Percentiles rank a stretch among this genome's conserved stretches.
phyloP scores from a whole-genome alignment of 345 rosid species.

The Eucalyptus cladocalyx region DNA sequence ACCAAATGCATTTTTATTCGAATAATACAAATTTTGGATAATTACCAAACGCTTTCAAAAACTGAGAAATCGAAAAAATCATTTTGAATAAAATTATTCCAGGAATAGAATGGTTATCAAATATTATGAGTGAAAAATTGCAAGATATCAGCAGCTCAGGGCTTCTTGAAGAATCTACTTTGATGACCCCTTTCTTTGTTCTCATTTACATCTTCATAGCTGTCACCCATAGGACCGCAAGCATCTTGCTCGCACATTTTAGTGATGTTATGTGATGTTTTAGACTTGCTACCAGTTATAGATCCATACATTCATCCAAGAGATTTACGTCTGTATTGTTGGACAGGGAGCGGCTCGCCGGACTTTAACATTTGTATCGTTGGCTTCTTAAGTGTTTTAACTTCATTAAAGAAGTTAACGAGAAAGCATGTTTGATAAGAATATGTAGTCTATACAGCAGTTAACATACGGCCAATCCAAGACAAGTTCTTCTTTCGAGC shows the following conservation, averaged over 20 bases:
- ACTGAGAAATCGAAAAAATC: no score
- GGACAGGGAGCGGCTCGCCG: neutral
- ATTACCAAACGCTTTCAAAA: no score
- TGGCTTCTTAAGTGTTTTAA: neutral
- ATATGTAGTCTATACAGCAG: neutral
- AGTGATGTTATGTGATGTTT: neutral
- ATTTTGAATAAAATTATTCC: no score
- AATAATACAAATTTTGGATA: fast-evolving
- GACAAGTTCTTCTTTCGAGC: neutral
- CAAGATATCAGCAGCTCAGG: neutral
- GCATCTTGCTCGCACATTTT: neutral
- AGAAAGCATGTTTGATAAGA: neutral
- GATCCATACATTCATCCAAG: neutral
- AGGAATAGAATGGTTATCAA: fast-evolving
- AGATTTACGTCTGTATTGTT: neutral
- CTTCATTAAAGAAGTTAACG: neutral
- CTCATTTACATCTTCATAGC: neutral
- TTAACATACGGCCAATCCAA: neutral
- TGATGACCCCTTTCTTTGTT: neutral
- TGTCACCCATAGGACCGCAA: neutral
- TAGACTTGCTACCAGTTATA: neutral
- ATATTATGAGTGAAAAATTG: neutral
- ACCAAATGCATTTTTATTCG: fast-evolving
- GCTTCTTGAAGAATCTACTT: neutral
- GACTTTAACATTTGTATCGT: neutral